Evolutionary conservation across 257 asterid genomes (phyloP), one percentile per base, ranked within the genome.

Genomic region (Rehmannia glutinosa): DNA sequence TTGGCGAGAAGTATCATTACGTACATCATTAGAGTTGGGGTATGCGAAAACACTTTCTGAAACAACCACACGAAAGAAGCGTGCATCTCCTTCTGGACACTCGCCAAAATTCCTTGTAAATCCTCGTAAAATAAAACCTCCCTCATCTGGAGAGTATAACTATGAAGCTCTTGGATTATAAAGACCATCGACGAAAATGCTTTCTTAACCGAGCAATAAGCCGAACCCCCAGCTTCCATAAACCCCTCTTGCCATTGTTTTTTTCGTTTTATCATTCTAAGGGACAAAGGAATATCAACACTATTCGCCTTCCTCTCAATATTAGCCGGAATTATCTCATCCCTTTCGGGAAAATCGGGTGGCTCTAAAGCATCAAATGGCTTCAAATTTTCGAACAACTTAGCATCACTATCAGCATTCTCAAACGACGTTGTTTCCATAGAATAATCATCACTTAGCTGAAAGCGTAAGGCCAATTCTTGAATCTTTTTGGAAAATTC

Each of bases 141-240:
- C 78, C 99, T 79, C 97, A 91, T 85, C 60, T 86, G 95, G 46
- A 94, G 53, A 41, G 93, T 84, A 24, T 79, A 87, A 51, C 93
- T 81, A 39, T 91, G 95, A 45, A 94, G 87, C 78, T 94, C 99
- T 24, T 84, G 82, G 66, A 94, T 85, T 78, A 94, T 94, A 64
- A 94, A 94, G 78, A 94, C 99, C 97, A 94, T 88, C 0, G 95
- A 91, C 0, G 98, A 91, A 72, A 94, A 94, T 0, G 99, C 98
- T 65, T 75, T 91, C 68, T 94, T 85, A 45, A 94, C 78, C 2
- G 99, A 93, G 69, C 96, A 85, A 66, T 64, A 84, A 0, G 96
- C 96, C 1, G 87, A 80, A 65, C 83, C 96, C 25, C 95, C 89
- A 15, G 73, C 93, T 17, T 73, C 91, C 38, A 38, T 69, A 13